Conservation (phyloP, 1,284 basidiomycete genomes). For the Malassezia globosa region DNA sequence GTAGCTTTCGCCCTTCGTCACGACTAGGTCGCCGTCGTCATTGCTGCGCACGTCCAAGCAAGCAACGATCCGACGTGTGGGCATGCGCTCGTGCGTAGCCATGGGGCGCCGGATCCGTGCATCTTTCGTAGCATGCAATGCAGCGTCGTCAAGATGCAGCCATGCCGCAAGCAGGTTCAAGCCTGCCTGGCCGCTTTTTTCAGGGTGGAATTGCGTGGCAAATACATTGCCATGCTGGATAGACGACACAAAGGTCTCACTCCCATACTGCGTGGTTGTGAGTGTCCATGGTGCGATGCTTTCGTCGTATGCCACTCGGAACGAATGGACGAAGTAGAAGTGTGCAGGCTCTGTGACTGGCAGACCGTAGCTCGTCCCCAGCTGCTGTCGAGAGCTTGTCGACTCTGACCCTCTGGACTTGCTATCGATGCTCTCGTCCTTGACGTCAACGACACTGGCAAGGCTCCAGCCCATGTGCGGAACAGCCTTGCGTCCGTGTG, state of each 20-base stretch:
- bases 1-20: slow-evolving; percentile 99
- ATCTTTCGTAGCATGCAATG: neutral
- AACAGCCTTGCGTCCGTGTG: slow-evolving; percentile 59
- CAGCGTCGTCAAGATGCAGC: slow-evolving; percentile 53
- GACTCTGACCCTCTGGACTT: too few species aligned
- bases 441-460: slow-evolving; percentile 47
- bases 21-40: slow-evolving; percentile 90
- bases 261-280: slow-evolving; percentile 81
- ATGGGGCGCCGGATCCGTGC: slow-evolving; percentile 47
- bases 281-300: slow-evolving; percentile 59
- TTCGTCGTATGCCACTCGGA: slow-evolving; percentile 59
- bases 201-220: slow-evolving; percentile 94
- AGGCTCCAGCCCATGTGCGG: slow-evolving; percentile 90
- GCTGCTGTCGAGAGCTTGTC: slow-evolving; percentile 21
- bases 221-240: slow-evolving; percentile 78
- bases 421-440: neutral
- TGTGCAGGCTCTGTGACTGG: slow-evolving; percentile 32
- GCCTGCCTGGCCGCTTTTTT: slow-evolving; percentile 90
- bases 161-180: slow-evolving; percentile 70
- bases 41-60: slow-evolving; percentile 97
- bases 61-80: slow-evolving; percentile 84
- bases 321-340: slow-evolving; percentile 92
- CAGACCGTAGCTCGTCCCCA: slow-evolving; percentile 25
- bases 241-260: slow-evolving; percentile 78
- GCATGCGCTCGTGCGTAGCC: neutral